Base-by-base conservation (phyloP, 371 early-diverging fungal genomes). In the Actinomucor elegans region DNA sequence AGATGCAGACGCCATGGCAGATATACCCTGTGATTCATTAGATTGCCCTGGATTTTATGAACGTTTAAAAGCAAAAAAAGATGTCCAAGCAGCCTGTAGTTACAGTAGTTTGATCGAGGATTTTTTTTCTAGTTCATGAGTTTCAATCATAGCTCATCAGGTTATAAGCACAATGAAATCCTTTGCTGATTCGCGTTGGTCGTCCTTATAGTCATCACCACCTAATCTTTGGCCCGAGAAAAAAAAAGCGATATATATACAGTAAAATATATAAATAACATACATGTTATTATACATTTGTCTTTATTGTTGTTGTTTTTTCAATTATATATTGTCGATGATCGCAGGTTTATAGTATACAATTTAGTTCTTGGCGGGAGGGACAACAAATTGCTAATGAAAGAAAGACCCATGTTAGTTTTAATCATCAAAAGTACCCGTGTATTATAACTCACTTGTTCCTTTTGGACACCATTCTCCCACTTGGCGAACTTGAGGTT, bases 401-500 rank as follows among this genome's bases (percentile, higher is more conserved):
- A 54, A 12, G 26, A 42, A 40, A 28, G 41, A 15, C 15, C 36
- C 12, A 24, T 35, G 34, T 47, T 46, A 34, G 20, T 20, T 14
- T 5, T 9, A 2, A 12, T 23, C 11, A 10, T 18, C 9, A 7
- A 0, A 8, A 1, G 5, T 8, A 15, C 29, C 24, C 6, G 15
- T 5, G 26, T 23, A 17, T 40, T 11, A 23, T 15, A 6, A 70
- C 78, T 58, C 72, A 80, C 85, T 59, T 77, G 61, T 57, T 86
- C 86, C 57, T 80, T 75, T 61, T 73, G 75, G 75, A 88, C 88
- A 67, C 95, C 95, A 53, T 77, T 77, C 49, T 80, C 80, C 95
- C 95, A 94, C 75, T 88, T 84, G 57, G 88, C 77, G 57, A 78
- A 79, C 78, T 89, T 90, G 61, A 91, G 73, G 53, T 75, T 75